Base-by-base conservation (phyloP, 2,329 filamentous ascomycete genomes). In the Aspergillus tanneri region DNA sequence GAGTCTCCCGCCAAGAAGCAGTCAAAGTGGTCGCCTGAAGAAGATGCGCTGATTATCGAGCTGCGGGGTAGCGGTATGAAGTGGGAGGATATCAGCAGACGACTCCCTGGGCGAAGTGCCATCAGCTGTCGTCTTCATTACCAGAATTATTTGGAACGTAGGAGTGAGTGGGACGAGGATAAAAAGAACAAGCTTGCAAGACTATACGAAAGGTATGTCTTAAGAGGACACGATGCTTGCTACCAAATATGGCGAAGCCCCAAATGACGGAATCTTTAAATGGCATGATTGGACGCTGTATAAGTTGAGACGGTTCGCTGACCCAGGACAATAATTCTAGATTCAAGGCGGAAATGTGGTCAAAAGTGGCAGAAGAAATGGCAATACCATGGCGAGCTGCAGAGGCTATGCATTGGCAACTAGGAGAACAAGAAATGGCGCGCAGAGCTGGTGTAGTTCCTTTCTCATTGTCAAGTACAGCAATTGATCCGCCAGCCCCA, bases 271-370 rank as follows among this genome's bases (percentile, higher is more conserved):
- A 35, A 16, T 27, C 42, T 14, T 24, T 50, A 54, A 51, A 63
- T n/a, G 46, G 42, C 7, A 4, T 10, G 27, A 12, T 43, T 35
- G 32, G n/a, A n/a, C n/a, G n/a, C n/a, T n/a, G n/a, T n/a, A n/a
- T n/a, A n/a, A n/a, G n/a, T n/a, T n/a, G n/a, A n/a, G n/a, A n/a
- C n/a, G 11, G 12, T 18, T 42, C 45, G 47, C 46, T 58, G 28
- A 56, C 45, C 34, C 22, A 19, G 44, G 43, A 36, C 18, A 22
- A 18, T 12, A 34, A 40, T 39, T 34, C 27, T 66, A 97, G 92
- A 70, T 96, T 96, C 77, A 96, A 96, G 72, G 84, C 88, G 55
- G 90, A 97, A 66, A 97, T 97, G 90, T 99, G 92, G 92, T 85
- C 88, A 51, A 93, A 92, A 64, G 88, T 97, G 18, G 90, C 91